A percentile compares a stretch with the other conserved stretches of the same genome.
Conservation (phyloP, 2,329 filamentous ascomycete genomes). For the Colletotrichum orchidophilum region DNA sequence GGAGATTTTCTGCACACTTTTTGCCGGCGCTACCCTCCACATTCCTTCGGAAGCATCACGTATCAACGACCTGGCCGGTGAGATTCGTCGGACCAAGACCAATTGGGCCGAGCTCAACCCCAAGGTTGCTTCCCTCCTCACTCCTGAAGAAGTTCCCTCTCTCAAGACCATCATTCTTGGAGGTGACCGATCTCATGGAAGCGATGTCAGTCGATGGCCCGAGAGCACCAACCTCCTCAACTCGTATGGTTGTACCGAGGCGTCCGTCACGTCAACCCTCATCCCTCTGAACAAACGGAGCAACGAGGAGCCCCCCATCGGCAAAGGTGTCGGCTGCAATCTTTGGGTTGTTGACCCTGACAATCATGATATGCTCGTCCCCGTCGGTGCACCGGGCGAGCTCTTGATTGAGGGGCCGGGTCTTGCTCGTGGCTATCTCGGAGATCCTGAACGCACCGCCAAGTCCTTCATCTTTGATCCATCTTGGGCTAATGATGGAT, state of each 20-base stretch:
- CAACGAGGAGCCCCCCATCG: background rate
- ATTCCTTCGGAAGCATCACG: constrained; percentile 61
- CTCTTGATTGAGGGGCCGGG: background rate
- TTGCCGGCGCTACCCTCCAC: constrained; percentile 66
- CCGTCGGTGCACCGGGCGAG: background rate
- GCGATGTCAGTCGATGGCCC: constrained; percentile 35
- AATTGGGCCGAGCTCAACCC: constrained; percentile 66
- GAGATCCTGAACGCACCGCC: background rate
- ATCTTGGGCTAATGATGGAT: background rate
- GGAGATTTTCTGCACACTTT: constrained; percentile 61
- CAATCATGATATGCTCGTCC: background rate
- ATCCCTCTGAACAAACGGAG: background rate
- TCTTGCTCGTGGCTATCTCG: background rate
- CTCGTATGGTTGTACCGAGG: constrained; percentile 40
- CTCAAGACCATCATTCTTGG: constrained; percentile 47
- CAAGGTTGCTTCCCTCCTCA: constrained; percentile 58
- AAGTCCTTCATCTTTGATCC: background rate
- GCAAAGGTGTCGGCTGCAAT: background rate
- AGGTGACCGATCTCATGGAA: constrained; percentile 36
- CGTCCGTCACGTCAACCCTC: constrained; percentile 58
- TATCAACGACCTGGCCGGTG: constrained; percentile 57
- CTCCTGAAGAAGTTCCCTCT: constrained; percentile 45
- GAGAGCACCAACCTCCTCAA: constrained; percentile 12
- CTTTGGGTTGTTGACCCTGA: background rate
- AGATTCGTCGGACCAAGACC: constrained; percentile 59